A percentile compares a stretch with the other conserved stretches of the same genome.
Conservation (phyloP, 2,329 filamentous ascomycete species). For the Fusarium sp. region DNA sequence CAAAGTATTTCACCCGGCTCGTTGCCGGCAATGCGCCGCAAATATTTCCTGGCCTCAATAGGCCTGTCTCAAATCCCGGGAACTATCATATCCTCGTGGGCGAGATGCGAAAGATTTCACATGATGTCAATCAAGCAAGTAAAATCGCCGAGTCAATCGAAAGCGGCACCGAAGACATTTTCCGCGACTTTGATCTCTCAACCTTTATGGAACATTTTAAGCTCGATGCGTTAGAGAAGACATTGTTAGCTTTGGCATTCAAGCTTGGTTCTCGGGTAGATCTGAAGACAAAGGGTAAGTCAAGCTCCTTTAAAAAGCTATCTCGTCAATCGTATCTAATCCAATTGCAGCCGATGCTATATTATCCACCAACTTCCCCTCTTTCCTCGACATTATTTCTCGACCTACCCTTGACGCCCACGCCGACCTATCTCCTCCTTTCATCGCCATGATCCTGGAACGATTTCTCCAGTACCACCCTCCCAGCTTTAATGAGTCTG, state of each 20-base stretch:
- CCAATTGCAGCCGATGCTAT: slow-evolving; percentile 81
- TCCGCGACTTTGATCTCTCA: slow-evolving; percentile 95
- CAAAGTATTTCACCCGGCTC: slow-evolving; percentile 93
- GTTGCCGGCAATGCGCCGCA: slow-evolving; percentile 90
- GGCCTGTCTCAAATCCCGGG: slow-evolving; percentile 78
- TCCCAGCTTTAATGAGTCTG: slow-evolving; percentile 82
- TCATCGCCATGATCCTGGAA: slow-evolving; percentile 84
- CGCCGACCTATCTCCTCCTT: slow-evolving; percentile 73
- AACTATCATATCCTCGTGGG: slow-evolving; percentile 84
- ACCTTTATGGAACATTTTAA: slow-evolving; percentile 97
- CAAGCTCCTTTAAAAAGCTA: neutral
- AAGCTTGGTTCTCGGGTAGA: slow-evolving; percentile 84
- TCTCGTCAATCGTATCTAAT: slow-evolving; percentile 56
- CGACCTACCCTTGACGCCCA: slow-evolving; percentile 71
- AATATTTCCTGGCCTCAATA: slow-evolving; percentile 84
- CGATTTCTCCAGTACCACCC: slow-evolving; percentile 88
- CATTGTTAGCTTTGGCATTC: slow-evolving; percentile 87
- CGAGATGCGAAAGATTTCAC: slow-evolving; percentile 87
- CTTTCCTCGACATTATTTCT: slow-evolving; percentile 81
- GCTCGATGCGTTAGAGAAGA: slow-evolving; percentile 87
- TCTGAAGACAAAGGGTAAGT: slow-evolving; percentile 86
- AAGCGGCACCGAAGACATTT: slow-evolving; percentile 88
- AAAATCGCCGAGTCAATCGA: slow-evolving; percentile 96
- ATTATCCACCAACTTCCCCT: slow-evolving; percentile 79
- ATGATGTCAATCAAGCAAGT: slow-evolving; percentile 82